Evolutionary conservation across 495 filamentous ascomycete genomes (phyloP).

Genomic region (Daldinia bambusicola): DNA sequence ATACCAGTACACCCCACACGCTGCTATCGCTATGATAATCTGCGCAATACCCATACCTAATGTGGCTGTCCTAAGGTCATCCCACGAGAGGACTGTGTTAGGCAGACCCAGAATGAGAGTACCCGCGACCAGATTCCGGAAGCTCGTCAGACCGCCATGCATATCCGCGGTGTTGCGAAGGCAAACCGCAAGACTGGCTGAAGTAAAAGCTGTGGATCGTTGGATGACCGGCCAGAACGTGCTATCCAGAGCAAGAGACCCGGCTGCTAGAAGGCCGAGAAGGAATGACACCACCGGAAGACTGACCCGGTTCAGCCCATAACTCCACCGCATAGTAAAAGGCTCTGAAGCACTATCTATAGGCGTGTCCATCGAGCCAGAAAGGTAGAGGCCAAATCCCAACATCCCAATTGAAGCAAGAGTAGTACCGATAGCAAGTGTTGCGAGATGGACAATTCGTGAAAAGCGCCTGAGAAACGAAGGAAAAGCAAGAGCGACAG

Average conservation of each 20-base stretch:
- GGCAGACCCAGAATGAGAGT: conserved; percentile 55
- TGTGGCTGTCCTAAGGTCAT: conserved; percentile 49
- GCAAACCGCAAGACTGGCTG: conserved; percentile 51
- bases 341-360: conserved; percentile 11
- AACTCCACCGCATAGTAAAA: conserved; percentile 42
- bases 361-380: conserved; percentile 49
- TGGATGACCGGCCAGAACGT: conserved; percentile 51
- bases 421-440: conserved; percentile 48
- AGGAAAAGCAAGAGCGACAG: conserved; percentile 41
- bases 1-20: conserved; percentile 51
- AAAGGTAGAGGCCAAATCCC: conserved; percentile 55
- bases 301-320: conserved; percentile 45
- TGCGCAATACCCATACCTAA: conserved; percentile 52
- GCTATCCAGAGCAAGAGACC: conserved; percentile 48
- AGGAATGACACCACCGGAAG: conserved; percentile 53
- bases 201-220: conserved; percentile 56
- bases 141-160: conserved; percentile 49
- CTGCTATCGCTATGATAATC: conserved; percentile 44
- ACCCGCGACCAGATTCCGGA: conserved; percentile 50
- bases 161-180: conserved; percentile 57
- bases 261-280: conserved; percentile 55
- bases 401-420: conserved; percentile 55
- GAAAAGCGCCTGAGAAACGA: conserved; percentile 44
- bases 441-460: conserved; percentile 43
- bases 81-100: conserved; percentile 46